Base-by-base conservation (phyloP, 306 rosid genomes). In the Corylus heterophylla region DNA sequence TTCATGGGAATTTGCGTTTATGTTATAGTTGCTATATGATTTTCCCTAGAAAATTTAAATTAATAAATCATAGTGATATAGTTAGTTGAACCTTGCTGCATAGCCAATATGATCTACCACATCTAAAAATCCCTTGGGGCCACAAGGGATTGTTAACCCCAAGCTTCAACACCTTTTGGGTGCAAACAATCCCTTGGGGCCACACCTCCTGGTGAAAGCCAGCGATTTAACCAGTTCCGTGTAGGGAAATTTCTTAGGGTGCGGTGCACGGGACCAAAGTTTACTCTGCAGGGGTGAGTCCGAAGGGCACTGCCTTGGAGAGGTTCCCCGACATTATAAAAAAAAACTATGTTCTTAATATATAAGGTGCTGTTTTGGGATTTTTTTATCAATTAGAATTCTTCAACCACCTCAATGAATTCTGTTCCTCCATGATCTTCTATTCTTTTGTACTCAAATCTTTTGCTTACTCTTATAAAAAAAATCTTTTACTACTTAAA, bases 11-110 rank as follows among this genome's bases (percentile, higher is more conserved):
- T 73, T 48, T 58, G 12, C 50, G 56, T 81, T 25, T 59, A 59
- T 25, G 12, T 1, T 59, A 29, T 64, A 42, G 45, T 42, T 42
- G 8, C 45, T 42, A 31, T 69, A 54, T 47, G 79, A 69, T 63
- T 55, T 84, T 69, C 73, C 66, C 49, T 13, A 59, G 20, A 54
- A 69, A 70, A 42, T 76, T 73, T 25, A 48, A 54, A 50, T 73
- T 42, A 61, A 31, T 67, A 49, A 68, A 54, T 59, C 69, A 49
- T 59, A 18, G 29, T 56, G 48, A 25, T 25, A 2, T 25, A 37
- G 48, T 31, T 9, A 59, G 13, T 63, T 1, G 45, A 63, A 63
- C n/a, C 45, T 63, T 42, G 29, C n/a, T 67, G 11, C 48, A n/a
- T 20, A 18, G 72, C 29, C 27, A 67, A 44, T 42, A 42, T 39